Evolutionary conservation across 495 filamentous ascomycete genomes (phyloP).

Genomic region (Aspergillus baeticus): DNA sequence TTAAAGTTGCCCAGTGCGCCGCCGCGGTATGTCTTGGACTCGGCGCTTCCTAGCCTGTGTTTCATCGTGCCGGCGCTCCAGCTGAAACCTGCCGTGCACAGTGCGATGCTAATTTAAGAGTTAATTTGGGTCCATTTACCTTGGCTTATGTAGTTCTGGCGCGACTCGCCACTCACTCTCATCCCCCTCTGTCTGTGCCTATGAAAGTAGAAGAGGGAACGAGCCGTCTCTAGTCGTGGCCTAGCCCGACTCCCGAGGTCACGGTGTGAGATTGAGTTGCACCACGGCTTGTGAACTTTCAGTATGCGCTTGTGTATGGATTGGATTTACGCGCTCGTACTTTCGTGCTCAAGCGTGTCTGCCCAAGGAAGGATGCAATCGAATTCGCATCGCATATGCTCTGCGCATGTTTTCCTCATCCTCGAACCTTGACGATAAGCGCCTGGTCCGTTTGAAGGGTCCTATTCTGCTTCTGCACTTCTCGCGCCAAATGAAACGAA

Average conservation of each 20-base stretch:
- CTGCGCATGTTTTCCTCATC: neutral
- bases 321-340: neutral
- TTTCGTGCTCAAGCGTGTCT: neutral
- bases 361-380: neutral
- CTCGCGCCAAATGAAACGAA: constrained; percentile 2
- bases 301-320: neutral
- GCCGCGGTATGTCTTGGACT: neutral
- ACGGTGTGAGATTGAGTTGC: neutral
- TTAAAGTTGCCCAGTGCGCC: constrained; percentile 1
- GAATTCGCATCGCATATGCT: neutral
- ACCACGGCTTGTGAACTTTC: neutral
- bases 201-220: neutral
- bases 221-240: too few relatives aligned
- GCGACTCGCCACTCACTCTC: neutral
- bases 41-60: constrained; percentile 17
- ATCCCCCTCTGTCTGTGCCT: neutral
- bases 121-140: neutral
- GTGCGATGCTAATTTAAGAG: neutral
- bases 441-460: neutral
- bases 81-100: constrained; percentile 12
- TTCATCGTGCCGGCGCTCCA: constrained; percentile 5
- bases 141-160: neutral
- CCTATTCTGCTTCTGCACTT: neutral
- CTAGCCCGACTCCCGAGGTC: neutral
- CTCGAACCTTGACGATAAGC: neutral